Evolutionary conservation across 768 basidiomycete genomes (phyloP), one percentile per base, ranked within the genome.

Genomic region (Lentinula sp.): DNA sequence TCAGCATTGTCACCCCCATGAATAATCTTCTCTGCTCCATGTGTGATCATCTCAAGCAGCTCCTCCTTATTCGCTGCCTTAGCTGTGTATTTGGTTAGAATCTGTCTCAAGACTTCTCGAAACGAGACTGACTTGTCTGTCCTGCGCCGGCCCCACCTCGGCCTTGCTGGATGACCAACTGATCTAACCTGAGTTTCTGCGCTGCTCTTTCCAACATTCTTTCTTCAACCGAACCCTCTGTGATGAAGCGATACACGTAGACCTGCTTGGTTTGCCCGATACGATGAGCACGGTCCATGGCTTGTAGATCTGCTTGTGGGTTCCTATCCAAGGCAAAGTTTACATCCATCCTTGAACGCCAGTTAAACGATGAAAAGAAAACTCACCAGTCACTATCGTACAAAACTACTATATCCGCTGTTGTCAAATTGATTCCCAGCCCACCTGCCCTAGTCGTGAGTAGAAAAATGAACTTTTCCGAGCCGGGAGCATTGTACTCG

Each of bases 191-290:
- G 59, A 98, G 78, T 75, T 98, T 98, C 76, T 98, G 96, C 4
- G 95, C 95, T 1, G 94, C 95, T 5, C 94, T 80, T 75, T 97
- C 95, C 34, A 97, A 75, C 82, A 98, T 95, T 39, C 95, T 85
- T 74, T 97, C 95, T 73, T 97, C 95, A 6, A 97, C 95, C 60
- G 93, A 95, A 51, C 90, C 91, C 75, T 96, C 93, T 0, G 95
- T 96, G 67, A 97, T 89, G 72, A 97, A 96, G n/a, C 95, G 79
- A 78, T 93, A 98, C 4, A 97, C 95, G 67, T 94, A 95, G 18
- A 97, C 95, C 73, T 98, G 95, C 75, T 96, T 98, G 49, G 92
- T 96, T 75, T 98, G 95, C 3, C 95, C 95, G 63, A 96, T 96
- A 60, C 94, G 91, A 76, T 96, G 95, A 0, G 95, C 95, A 61